Evolutionary conservation across 2,329 filamentous ascomycete genomes (phyloP), one percentile per base, ranked within the genome.

Genomic region (Pezicula carpinea): DNA sequence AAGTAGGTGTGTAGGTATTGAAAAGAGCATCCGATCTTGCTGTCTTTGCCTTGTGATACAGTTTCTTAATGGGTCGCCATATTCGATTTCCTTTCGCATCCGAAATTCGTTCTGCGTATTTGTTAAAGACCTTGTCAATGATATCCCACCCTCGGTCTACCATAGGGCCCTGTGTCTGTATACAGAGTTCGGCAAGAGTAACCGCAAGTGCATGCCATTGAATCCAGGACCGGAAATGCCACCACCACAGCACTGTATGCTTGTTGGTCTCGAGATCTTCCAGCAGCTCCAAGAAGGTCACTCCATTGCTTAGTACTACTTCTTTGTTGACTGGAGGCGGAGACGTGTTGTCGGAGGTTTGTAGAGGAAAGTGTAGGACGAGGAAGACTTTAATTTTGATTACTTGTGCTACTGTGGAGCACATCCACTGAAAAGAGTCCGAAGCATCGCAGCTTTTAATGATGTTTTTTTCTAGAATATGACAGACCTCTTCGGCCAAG

Each of bases 391-490:
- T 40, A 2, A 40, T 19, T 23, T 40, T 18, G 11, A 44, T 44
- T 4, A 15, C 18, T 17, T 34, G 29, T 6, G 42, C 26, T 19
- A 44, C 14, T 14, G 14, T 34, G 8, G 42, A 18, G 18, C 31
- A 34, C 31, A 44, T 34, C 42, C 42, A 44, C 8, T 35, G 32
- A 6, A 21, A 36, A 10, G 42, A 31, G 14, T 34, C 31, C 10
- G 13, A 34, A n/a, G 13, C 35, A 26, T 44, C 32, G 31, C 42
- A 44, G 31, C 35, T 6, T 23, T 44, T 44, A 4, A 44, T 23
- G 14, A 34, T 19, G 14, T 23, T 34, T 5, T 33, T 15, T 35
- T 43, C 40, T 34, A 44, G 14, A 14, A 14, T 34, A 4, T 34
- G 29, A n/a, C 38, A 40, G 18, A 40, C 22, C 4, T 40, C 38